Evolutionary conservation across 1,139 yeast species (phyloP).

Genomic region (Lodderomyces beijingensis): DNA sequence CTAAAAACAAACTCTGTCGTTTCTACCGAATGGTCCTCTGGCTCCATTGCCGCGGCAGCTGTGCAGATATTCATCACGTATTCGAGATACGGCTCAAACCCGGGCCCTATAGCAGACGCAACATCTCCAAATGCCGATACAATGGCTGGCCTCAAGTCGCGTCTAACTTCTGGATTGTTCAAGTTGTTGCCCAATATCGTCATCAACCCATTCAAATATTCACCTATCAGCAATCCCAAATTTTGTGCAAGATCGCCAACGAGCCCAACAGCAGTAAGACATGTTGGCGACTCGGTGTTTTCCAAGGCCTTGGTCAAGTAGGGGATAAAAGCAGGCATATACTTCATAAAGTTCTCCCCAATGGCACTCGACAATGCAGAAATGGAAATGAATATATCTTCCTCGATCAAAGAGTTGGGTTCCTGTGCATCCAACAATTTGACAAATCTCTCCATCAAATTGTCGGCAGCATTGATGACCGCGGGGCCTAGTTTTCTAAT

Average conservation of each 20-base stretch:
- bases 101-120: slow-evolving; percentile 79
- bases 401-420: slow-evolving; percentile 80
- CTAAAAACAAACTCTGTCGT: slow-evolving; percentile 69
- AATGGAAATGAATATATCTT: slow-evolving; percentile 87
- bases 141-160: slow-evolving; percentile 82
- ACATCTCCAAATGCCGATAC: slow-evolving; percentile 96
- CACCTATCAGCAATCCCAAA: slow-evolving; percentile 65
- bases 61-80: slow-evolving; percentile 72
- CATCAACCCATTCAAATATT: slow-evolving; percentile 80
- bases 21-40: slow-evolving; percentile 62
- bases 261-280: slow-evolving; percentile 87
- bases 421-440: slow-evolving; percentile 58
- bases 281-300: slow-evolving; percentile 78
- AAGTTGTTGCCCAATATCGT: slow-evolving; percentile 70
- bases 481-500: slow-evolving; percentile 76
- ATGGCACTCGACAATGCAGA: slow-evolving; percentile 84
- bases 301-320: slow-evolving; percentile 71
- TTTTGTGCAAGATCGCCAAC: slow-evolving; percentile 98
- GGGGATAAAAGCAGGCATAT: slow-evolving; percentile 80
- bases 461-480: slow-evolving; percentile 69
- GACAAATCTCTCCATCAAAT: slow-evolving; percentile 77
- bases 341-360: slow-evolving; percentile 64
- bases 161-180: slow-evolving; percentile 60
- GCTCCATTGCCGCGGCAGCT: slow-evolving; percentile 51
- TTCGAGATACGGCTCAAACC: slow-evolving; percentile 69